Base-by-base conservation (phyloP, 2,329 filamentous ascomycete species). In the Remersonia thermophila region DNA sequence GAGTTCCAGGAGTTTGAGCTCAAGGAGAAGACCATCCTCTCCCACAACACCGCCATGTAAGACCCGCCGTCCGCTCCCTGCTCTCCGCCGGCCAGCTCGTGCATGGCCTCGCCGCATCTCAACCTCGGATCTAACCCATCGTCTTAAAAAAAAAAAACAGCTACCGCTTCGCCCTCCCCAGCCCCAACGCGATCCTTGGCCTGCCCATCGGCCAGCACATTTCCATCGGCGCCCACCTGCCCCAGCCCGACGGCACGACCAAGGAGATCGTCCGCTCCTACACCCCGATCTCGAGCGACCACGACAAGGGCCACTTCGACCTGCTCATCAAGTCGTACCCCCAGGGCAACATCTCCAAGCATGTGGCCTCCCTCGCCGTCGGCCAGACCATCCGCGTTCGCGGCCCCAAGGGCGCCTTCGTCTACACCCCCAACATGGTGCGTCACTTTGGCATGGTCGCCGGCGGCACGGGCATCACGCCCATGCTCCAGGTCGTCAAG, bases 151-250 rank as follows among this genome's bases (percentile, higher is more conserved):
- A n/a, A n/a, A n/a, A n/a, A n/a, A n/a, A n/a, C 30, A 36, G 80
- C 66, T 98, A 96, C 71, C 86, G 91, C 55, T 95, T 96, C 67
- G 71, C 73, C 47, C 83, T 98, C 28, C 87, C 87, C 39, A 70
- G 70, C 35, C 65, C 78, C 28, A 80, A 68, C 51, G 75, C 83
- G 49, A 85, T 95, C 58, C 83, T 96, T 53, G 91, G 91, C 55
- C 82, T 96, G 30, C 89, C 91, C 48, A 96, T 96, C 66, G 91
- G 91, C 56, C 91, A 98, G 67, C 91, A 98, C 69, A 95, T 98
- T 63, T 95, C 89, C 44, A 85, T 98, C 56, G 84, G 82, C 49
- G 89, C 86, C 38, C 75, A 72, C 38, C 74, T 86, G 43, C 52
- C 61, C 30, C 73, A 79, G 53, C 61, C 66, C 38, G 77, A 83